phyloP scores from a whole-genome alignment of 805 yeast species.

The Wickerhamiella domercqiae region DNA sequence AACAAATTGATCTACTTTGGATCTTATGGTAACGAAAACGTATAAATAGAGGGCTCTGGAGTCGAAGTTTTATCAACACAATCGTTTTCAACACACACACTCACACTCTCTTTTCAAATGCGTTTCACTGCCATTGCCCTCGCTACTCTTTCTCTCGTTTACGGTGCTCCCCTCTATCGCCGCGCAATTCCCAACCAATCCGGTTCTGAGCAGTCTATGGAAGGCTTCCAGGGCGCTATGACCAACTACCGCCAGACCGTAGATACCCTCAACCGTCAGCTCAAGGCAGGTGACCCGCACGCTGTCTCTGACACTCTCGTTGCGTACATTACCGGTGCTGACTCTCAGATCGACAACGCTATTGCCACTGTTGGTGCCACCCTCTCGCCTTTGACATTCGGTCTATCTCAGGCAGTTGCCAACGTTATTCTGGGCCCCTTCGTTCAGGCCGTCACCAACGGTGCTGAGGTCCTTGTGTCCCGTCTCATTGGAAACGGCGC shows the following conservation, averaged over 20 bases:
- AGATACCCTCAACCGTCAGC: conserved; percentile 11
- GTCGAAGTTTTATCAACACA: no score
- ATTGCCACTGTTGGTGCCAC: conserved; percentile 10
- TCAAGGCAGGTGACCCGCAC: conserved; percentile 8
- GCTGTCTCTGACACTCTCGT: conserved; percentile 3
- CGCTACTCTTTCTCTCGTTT: conserved; percentile 12
- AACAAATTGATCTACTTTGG: no score
- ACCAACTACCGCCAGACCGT: conserved; percentile 7
- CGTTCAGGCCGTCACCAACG: conserved; percentile 22
- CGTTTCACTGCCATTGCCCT: conserved; percentile 11
- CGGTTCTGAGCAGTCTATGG: not conserved
- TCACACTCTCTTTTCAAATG: conserved; percentile 7
- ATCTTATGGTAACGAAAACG: no score
- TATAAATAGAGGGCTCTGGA: no score
- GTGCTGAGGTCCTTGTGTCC: conserved; percentile 20
- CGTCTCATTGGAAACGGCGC: conserved; percentile 14
- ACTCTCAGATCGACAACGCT: conserved; percentile 20
- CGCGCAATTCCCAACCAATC: conserved; percentile 13
- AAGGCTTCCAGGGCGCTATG: conserved; percentile 7
- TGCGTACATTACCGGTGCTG: conserved; percentile 17
- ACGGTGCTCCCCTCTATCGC: conserved; percentile 7
- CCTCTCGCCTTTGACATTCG: conserved; percentile 14
- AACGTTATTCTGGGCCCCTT: conserved; percentile 19
- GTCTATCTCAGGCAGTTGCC: conserved; percentile 12
- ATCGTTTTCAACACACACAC: no score